phyloP scores from a whole-genome alignment of 2,329 filamentous ascomycete genomes.

The Alternaria infectoria region DNA sequence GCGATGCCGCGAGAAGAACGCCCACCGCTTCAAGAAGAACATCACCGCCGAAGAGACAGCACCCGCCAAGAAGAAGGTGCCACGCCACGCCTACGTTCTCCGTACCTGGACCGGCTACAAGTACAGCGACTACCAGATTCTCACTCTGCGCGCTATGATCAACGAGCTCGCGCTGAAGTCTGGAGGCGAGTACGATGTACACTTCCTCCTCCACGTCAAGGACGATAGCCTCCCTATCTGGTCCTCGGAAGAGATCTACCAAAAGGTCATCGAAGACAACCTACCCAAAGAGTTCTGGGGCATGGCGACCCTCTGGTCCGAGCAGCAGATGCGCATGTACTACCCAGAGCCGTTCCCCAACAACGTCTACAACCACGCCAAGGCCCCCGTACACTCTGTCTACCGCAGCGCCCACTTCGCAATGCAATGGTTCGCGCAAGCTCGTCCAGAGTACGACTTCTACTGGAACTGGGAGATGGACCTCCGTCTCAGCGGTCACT shows the following conservation, averaged over 20 bases:
- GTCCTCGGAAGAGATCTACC: slow-evolving; percentile 74
- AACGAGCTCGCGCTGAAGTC: slow-evolving; percentile 80
- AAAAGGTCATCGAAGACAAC: slow-evolving; percentile 68
- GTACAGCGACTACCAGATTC: slow-evolving; percentile 79
- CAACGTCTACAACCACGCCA: slow-evolving; percentile 68
- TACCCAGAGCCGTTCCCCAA: slow-evolving; percentile 88
- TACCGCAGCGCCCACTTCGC: slow-evolving; percentile 70
- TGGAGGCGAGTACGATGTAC: slow-evolving; percentile 84
- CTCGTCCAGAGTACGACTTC: slow-evolving; percentile 59
- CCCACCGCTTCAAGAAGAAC: slow-evolving; percentile 52
- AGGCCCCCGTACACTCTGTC: slow-evolving; percentile 79
- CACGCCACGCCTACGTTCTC: slow-evolving; percentile 81
- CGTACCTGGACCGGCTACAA: slow-evolving; percentile 82
- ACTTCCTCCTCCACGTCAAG: slow-evolving; percentile 84
- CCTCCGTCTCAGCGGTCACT: slow-evolving; percentile 77
- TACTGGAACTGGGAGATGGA: slow-evolving; percentile 93
- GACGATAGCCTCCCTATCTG: slow-evolving; percentile 78
- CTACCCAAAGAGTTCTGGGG: slow-evolving; percentile 86
- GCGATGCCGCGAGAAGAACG: slow-evolving; percentile 58
- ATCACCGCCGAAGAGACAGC: slow-evolving; percentile 36
- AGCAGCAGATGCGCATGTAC: slow-evolving; percentile 87
- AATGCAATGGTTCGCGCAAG: slow-evolving; percentile 59
- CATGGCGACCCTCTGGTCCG: slow-evolving; percentile 90
- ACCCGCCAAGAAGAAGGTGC: slow-evolving; percentile 50
- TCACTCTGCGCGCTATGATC: slow-evolving; percentile 83